Conservation (phyloP, 139 green algal genomes). For the Ettlia oleoabundans region DNA sequence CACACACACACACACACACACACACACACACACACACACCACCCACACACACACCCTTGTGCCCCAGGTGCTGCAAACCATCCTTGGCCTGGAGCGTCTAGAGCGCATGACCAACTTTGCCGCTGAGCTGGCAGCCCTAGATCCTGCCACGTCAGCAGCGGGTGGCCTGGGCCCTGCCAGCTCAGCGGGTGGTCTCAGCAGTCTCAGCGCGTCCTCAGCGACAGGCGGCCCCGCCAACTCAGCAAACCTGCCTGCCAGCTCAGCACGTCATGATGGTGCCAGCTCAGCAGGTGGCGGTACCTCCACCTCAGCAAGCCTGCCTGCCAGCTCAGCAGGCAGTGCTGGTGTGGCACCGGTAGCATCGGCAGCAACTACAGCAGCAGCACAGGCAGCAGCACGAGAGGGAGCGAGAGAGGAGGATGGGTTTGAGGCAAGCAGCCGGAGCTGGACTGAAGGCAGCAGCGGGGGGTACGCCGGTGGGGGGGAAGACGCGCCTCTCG, state of each 20-base stretch:
- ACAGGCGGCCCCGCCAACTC: too few species aligned
- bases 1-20: too few species aligned
- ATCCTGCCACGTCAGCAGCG: too few species aligned
- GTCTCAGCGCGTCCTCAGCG: too few species aligned
- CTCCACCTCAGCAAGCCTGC: not conserved
- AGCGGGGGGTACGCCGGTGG: not conserved
- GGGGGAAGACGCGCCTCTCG: too few species aligned
- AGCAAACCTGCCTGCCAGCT: too few species aligned
- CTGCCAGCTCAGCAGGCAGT: too few species aligned
- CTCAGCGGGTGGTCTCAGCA: not conserved
- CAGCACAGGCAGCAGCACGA: not conserved
- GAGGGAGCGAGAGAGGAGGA: not conserved
- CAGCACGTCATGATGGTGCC: too few species aligned
- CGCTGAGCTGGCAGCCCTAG: conserved; percentile 35
- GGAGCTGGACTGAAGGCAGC: conserved; percentile 19
- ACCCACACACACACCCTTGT: not conserved
- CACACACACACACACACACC: not conserved
- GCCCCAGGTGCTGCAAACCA: conserved; percentile 79
- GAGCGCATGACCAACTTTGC: conserved; percentile 74
- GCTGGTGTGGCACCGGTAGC: too few species aligned
- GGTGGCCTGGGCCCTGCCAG: not conserved
- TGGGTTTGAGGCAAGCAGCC: conserved; percentile 7
- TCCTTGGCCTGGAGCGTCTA: conserved; percentile 84
- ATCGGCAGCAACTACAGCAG: not conserved
- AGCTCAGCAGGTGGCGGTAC: too few species aligned